phyloP scores from a whole-genome alignment of 2,329 filamentous ascomycete species.

The Penicillium sp. region DNA sequence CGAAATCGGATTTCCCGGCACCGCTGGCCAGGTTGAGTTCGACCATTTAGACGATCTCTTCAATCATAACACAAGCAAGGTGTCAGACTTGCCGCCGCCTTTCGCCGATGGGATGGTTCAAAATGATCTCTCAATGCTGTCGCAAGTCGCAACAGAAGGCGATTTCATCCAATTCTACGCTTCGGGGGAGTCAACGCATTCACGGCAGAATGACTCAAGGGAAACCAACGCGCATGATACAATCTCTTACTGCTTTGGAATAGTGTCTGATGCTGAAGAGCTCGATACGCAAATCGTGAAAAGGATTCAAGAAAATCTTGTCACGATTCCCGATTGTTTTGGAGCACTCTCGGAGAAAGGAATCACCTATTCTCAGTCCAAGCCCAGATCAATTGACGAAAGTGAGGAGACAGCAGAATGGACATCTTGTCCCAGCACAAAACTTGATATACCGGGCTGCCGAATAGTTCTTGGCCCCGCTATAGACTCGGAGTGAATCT shows the following conservation, averaged over 20 bases:
- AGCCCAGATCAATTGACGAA: conserved; percentile 3
- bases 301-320: conserved; percentile 22
- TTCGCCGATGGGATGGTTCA: conserved; percentile 27
- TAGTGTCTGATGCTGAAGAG: conserved; percentile 34
- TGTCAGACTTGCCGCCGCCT: conserved; percentile 22
- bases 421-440: conserved; percentile 31
- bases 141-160: conserved; percentile 42
- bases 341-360: conserved; percentile 47
- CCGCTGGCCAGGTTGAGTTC: conserved; percentile 18
- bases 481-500: background rate
- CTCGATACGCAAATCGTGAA: background rate
- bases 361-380: conserved; percentile 37
- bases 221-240: background rate
- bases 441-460: conserved; percentile 41
- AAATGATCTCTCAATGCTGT: conserved; percentile 42
- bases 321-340: conserved; percentile 36
- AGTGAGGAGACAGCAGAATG: background rate
- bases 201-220: background rate
- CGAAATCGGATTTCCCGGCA: conserved; percentile 37
- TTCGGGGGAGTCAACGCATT: conserved; percentile 28
- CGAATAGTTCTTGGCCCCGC: conserved; percentile 27
- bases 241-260: conserved; percentile 37
- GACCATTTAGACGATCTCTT: conserved; percentile 32
- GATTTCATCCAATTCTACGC: conserved; percentile 50
- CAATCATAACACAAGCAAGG: conserved; percentile 4